These are phyloP conservation scores for Irpex sp. DNA, from an alignment of 1,284 basidiomycete genomes.

Conservation along the genomic window DNA sequence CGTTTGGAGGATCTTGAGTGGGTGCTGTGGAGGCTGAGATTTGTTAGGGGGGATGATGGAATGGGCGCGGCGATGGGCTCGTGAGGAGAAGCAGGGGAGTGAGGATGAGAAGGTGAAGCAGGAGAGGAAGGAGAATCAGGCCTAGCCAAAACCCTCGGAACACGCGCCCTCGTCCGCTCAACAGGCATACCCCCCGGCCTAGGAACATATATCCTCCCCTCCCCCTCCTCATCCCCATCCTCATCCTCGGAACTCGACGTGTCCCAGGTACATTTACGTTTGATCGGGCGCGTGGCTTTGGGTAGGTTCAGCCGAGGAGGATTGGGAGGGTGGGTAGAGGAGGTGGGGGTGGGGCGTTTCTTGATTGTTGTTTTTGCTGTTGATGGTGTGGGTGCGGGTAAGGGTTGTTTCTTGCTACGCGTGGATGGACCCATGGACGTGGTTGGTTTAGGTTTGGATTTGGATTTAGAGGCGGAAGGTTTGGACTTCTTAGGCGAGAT, in stretches of 20 bases:
- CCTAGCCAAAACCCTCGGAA: neutral
- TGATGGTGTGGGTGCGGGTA: too few species aligned
- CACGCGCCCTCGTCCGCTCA: slow-evolving; percentile 2
- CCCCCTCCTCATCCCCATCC: neutral
- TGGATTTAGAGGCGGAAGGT: neutral
- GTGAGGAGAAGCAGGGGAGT: too few species aligned
- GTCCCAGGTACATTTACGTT: slow-evolving; percentile 18
- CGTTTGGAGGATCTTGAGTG: slow-evolving; percentile 14
- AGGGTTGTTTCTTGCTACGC: neutral
- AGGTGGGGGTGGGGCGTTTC: slow-evolving; percentile 1
- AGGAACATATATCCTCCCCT: slow-evolving; percentile 1
- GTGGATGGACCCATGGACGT: neutral
- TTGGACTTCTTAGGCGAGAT: neutral
- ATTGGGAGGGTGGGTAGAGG: neutral
- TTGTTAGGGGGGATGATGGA: slow-evolving; percentile 4
- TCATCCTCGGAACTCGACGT: slow-evolving; percentile 5
- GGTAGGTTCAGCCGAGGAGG: slow-evolving; percentile 2
- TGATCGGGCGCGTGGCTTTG: slow-evolving; percentile 11
- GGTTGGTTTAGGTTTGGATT: neutral
- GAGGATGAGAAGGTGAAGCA: too few species aligned
- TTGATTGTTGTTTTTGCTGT: slow-evolving; percentile 12
- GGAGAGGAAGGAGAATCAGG: too few species aligned
- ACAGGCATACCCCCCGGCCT: slow-evolving; percentile 1
- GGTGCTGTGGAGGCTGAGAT: slow-evolving; percentile 4
- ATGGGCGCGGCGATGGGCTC: slow-evolving; percentile 12